Conservation (phyloP, 2,329 filamentous ascomycete genomes). For the Chaetomiaceae sp. region DNA sequence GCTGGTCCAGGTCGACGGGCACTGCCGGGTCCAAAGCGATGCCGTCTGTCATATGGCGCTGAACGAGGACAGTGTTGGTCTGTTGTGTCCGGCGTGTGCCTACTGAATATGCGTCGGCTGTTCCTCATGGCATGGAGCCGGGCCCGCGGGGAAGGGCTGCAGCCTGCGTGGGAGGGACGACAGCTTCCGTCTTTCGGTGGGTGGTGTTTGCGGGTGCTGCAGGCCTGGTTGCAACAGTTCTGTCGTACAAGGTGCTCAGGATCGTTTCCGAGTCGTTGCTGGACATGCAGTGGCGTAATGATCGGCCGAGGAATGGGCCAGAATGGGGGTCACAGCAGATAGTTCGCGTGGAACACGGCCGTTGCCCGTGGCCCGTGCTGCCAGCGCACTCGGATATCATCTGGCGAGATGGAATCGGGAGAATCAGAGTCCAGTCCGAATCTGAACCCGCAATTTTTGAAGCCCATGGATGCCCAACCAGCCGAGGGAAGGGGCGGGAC, state of each 20-base stretch:
- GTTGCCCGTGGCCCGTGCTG: too few relatives aligned
- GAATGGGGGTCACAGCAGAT: conserved; percentile 1
- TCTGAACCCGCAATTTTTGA: too few relatives aligned
- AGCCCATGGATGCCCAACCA: too few relatives aligned
- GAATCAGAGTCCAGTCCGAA: too few relatives aligned
- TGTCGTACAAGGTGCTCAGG: conserved; percentile 4
- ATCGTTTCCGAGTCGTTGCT: conserved; percentile 7
- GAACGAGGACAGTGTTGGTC: neutral
- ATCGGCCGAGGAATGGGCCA: neutral
- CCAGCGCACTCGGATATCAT: too few relatives aligned
- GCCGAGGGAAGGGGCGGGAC: too few relatives aligned
- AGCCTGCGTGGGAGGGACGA: neutral
- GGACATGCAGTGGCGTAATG: conserved; percentile 6
- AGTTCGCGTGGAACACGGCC: neutral
- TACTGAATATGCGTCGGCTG: neutral
- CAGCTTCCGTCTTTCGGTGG: conserved; percentile 3
- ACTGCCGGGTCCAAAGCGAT: neutral
- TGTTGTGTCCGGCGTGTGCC: neutral
- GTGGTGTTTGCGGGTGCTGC: conserved; percentile 9
- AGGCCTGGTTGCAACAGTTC: conserved; percentile 8
- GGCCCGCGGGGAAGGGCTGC: neutral
- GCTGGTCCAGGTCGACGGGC: neutral
- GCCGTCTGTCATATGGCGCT: neutral
- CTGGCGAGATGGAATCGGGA: too few relatives aligned
- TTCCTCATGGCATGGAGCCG: neutral